Conservation (phyloP, 306 rosid species). For the Alnus rubra region DNA sequence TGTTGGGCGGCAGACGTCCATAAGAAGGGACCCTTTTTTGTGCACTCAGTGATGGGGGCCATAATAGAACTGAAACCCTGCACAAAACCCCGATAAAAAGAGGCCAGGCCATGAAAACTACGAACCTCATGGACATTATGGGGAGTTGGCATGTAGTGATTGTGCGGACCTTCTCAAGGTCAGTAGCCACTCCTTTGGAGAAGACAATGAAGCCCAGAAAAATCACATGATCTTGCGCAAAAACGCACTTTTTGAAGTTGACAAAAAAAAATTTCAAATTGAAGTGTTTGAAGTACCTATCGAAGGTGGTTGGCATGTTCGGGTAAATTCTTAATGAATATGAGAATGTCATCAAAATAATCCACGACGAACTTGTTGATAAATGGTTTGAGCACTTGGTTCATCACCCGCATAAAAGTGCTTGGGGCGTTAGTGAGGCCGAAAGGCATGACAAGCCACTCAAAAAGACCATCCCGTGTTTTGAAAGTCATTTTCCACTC, state of each 20-base stretch:
- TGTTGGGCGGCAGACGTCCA: neutral
- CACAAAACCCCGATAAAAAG: neutral
- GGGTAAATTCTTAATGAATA: too few relatives aligned
- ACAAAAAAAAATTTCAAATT: too few relatives aligned
- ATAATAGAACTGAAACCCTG: neutral
- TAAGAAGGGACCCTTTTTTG: too few relatives aligned
- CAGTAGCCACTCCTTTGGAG: neutral
- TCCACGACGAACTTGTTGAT: too few relatives aligned
- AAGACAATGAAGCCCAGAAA: neutral
- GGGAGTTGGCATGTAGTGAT: neutral
- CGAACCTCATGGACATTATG: neutral
- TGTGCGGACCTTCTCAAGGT: neutral
- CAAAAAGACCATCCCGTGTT: too few relatives aligned
- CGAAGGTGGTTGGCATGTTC: accelerated
- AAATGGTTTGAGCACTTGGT: too few relatives aligned
- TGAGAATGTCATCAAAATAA: neutral
- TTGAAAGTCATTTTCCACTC: too few relatives aligned
- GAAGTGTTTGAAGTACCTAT: neutral
- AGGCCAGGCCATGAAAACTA: too few relatives aligned
- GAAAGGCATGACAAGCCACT: too few relatives aligned
- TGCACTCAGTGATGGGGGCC: neutral
- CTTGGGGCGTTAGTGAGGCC: too few relatives aligned
- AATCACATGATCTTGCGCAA: neutral
- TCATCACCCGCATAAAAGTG: too few relatives aligned
- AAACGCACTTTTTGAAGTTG: too few relatives aligned